These are phyloP conservation scores for Aristolochia contorta DNA, from an alignment of 164 flowering plant genomes.

Conservation along the genomic window DNA sequence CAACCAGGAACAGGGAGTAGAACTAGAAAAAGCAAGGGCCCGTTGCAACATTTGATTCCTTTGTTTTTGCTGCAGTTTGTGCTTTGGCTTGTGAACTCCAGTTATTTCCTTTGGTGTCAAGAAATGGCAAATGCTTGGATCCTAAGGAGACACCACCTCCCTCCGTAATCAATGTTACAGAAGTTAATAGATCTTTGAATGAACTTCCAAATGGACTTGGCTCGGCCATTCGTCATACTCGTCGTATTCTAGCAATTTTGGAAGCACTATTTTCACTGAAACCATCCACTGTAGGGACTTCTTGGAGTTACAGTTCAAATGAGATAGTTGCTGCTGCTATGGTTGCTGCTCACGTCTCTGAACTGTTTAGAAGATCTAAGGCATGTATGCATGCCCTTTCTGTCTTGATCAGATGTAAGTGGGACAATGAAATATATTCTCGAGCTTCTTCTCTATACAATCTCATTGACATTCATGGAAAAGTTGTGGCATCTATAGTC, in stretches of 20 bases:
- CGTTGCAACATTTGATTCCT: slow-evolving; percentile 93
- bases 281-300: slow-evolving; percentile 85
- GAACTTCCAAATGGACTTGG: slow-evolving; percentile 46
- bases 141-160: slow-evolving; percentile 12
- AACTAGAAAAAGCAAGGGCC: slow-evolving; percentile 66
- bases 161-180: slow-evolving; percentile 20
- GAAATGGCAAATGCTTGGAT: slow-evolving; percentile 25
- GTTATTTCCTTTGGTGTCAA: slow-evolving; percentile 63
- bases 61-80: slow-evolving; percentile 92
- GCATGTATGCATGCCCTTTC: slow-evolving; percentile 87
- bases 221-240: slow-evolving; percentile 72
- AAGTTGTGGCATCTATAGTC: slow-evolving; percentile 86
- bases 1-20: slow-evolving; percentile 20
- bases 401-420: slow-evolving; percentile 69
- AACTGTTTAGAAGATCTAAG: slow-evolving; percentile 77
- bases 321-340: slow-evolving; percentile 97
- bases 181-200: slow-evolving; percentile 39
- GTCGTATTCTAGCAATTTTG: slow-evolving; percentile 67
- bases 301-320: slow-evolving; percentile 91
- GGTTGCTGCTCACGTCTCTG: slow-evolving; percentile 98
- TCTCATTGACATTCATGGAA: slow-evolving; percentile 83
- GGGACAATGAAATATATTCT: slow-evolving; percentile 69
- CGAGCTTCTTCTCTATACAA: slow-evolving; percentile 83
- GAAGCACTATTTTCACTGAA: slow-evolving; percentile 85
- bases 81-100: slow-evolving; percentile 94